These are phyloP conservation scores for Psilocybe cubensis DNA, from an alignment of 768 basidiomycete genomes.

Conservation along the genomic window DNA sequence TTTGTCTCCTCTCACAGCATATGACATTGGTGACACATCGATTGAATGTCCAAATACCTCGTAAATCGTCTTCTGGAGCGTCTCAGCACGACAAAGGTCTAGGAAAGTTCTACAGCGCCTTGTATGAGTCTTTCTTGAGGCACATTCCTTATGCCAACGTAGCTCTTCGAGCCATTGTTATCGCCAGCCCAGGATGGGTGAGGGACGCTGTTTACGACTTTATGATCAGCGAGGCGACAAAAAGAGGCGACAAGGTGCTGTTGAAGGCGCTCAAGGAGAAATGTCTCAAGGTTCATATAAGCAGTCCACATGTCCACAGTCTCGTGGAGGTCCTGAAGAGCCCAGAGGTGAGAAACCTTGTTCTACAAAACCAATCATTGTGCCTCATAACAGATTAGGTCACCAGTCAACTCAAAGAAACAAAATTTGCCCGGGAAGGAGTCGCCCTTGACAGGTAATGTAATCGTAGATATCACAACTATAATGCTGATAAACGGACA, in stretches of 20 bases:
- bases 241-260: conserved; percentile 83
- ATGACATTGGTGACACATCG: conserved; percentile 95
- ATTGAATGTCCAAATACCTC: conserved; percentile 85
- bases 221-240: conserved; percentile 80
- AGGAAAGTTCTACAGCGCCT: conserved; percentile 75
- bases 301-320: conserved; percentile 94
- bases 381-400: conserved; percentile 48
- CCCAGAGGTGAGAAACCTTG: conserved; percentile 72
- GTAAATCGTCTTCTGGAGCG: conserved; percentile 84
- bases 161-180: conserved; percentile 85
- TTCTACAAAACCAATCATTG: background rate
- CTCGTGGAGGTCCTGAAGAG: conserved; percentile 93
- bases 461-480: background rate
- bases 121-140: conserved; percentile 86
- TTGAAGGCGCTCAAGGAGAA: conserved; percentile 78
- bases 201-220: conserved; percentile 86
- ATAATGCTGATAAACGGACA: conserved; percentile 31
- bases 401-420: conserved; percentile 79
- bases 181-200: conserved; percentile 97
- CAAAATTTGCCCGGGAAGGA: conserved; percentile 95
- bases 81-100: conserved; percentile 94
- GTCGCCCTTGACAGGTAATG: conserved; percentile 84
- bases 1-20: conserved; percentile 95
- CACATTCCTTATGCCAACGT: conserved; percentile 85
- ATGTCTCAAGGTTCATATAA: conserved; percentile 89